These are phyloP conservation scores for Eimeria necatrix DNA, from an alignment of 169 alveolate genomes.

Conservation along the genomic window DNA sequence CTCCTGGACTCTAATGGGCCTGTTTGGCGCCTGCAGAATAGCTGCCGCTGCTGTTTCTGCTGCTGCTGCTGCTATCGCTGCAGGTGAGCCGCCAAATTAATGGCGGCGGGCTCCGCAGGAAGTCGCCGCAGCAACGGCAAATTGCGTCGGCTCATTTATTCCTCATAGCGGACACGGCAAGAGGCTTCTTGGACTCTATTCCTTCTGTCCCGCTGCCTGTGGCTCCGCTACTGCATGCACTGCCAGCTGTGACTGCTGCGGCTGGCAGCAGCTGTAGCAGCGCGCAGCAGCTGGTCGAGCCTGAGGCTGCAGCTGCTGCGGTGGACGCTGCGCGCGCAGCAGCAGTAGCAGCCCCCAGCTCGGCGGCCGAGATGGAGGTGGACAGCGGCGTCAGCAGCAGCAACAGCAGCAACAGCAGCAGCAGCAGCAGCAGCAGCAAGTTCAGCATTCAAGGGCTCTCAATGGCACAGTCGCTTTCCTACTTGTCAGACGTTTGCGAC, in stretches of 20 bases:
- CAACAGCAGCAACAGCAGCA: conserved; percentile 79
- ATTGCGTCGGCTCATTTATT: conserved; percentile 42
- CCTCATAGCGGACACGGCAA: conserved; percentile 46
- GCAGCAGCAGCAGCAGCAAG: conserved; percentile 56
- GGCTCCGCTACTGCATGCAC: conserved; percentile 28
- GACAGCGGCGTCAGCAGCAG: conserved; percentile 62
- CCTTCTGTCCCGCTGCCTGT: conserved; percentile 61
- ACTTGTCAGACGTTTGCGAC: conserved; percentile 77
- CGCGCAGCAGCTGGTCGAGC: neutral
- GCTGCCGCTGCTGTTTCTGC: neutral
- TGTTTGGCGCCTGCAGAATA: too few relatives aligned
- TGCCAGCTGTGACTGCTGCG: neutral
- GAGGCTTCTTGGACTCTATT: neutral
- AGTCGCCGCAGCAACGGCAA: conserved; percentile 56
- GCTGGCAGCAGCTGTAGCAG: conserved; percentile 45
- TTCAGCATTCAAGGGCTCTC: conserved; percentile 48
- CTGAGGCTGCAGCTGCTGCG: conserved; percentile 61
- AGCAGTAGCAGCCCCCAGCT: conserved; percentile 20
- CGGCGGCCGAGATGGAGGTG: conserved; percentile 17
- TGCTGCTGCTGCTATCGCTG: conserved; percentile 33
- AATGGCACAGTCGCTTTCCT: conserved; percentile 48
- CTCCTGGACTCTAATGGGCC: too few relatives aligned
- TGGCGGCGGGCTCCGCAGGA: conserved; percentile 53
- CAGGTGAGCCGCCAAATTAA: conserved; percentile 71
- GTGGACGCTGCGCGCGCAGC: conserved; percentile 42